Base-by-base conservation (phyloP, 2,329 filamentous ascomycete species). In the Basipetospora sp. region DNA sequence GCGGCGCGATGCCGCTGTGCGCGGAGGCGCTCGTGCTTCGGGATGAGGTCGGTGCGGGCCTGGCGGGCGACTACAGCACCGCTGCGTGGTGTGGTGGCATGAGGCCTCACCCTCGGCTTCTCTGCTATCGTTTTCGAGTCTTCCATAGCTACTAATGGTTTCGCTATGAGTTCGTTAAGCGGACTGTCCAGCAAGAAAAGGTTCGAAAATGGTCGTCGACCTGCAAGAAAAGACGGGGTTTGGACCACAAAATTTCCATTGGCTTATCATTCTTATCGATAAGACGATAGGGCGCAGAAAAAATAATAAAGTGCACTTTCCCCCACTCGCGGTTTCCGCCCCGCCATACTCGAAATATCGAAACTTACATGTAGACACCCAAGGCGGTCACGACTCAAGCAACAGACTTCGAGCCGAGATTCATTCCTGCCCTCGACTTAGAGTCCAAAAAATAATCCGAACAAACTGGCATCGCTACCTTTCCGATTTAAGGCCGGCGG, bases 401-500 rank as follows among this genome's bases (percentile, higher is more conserved):
- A 25, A 25, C 22, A n/a, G 22, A 25, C 22, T 11, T 25, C 22
- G n/a, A n/a, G n/a, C n/a, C n/a, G n/a, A n/a, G n/a, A n/a, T n/a
- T n/a, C n/a, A n/a, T n/a, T n/a, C n/a, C n/a, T n/a, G n/a, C n/a
- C n/a, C n/a, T n/a, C n/a, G n/a, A n/a, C n/a, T n/a, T n/a, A n/a
- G n/a, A n/a, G n/a, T n/a, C n/a, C n/a, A n/a, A n/a, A n/a, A n/a
- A n/a, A n/a, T n/a, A n/a, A n/a, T n/a, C n/a, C n/a, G n/a, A n/a
- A 20, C 66, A 77, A 63, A 44, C 61, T 79, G 74, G 74, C 69
- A 62, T 80, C 78, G 39, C 60, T 86, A 59, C 84, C 87, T 3
- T 92, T 80, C 54, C 71, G 87, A 61, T 93, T 93, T 63, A 94
- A 92, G 67, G 82, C 80, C 57, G 80, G 80, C 54, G 66, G 74